Base-by-base conservation (phyloP, 73 alveolate species). In the Symbiodinium natans region DNA sequence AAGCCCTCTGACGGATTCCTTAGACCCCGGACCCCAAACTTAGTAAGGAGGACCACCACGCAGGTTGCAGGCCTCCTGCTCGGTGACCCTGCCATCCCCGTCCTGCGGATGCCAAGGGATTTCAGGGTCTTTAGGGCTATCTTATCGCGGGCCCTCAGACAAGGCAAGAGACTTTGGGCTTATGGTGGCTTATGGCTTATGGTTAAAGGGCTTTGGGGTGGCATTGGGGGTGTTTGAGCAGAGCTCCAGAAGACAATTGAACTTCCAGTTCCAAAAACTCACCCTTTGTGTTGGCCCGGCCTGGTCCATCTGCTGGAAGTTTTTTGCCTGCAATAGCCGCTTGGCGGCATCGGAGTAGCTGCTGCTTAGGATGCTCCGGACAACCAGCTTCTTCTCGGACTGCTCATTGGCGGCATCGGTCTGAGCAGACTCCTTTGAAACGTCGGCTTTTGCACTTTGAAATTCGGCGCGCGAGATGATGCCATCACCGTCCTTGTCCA, bases 401-500 rank as follows among this genome's bases (percentile, higher is more conserved):
- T 52, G 23, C 71, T 52, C 71, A 29, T n/a, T n/a, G 13, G 59
- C 59, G 21, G 6, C 21, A 6, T 31, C 29, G 17, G 33, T 23
- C 80, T 63, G 80, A 11, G 29, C 33, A 13, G 19, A 9, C 13
- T 23, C 33, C 31, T 23, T 23, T 29, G 80, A 63, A 29, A 63
- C 80, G 17, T 63, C 80, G 33, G 80, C 80, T 17, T 29, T 63
- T 31, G 80, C 80, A 15, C 80, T 0, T n/a, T 29, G 36, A 29
- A 63, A 63, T 36, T 63, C 80, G 36, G 19, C 80, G 36, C 27
- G 80, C 17, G 80, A 63, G 80, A 63, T 25, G 3, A 63, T 36
- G 80, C 80, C 80, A 29, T 63, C 80, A 36, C 80, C 80, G 36
- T 63, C 80, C 80, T 25, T 63, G 80, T 63, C 80, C 80, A n/a